Conservation (phyloP, 768 basidiomycete genomes). For the Leccinum subtestaceum region DNA sequence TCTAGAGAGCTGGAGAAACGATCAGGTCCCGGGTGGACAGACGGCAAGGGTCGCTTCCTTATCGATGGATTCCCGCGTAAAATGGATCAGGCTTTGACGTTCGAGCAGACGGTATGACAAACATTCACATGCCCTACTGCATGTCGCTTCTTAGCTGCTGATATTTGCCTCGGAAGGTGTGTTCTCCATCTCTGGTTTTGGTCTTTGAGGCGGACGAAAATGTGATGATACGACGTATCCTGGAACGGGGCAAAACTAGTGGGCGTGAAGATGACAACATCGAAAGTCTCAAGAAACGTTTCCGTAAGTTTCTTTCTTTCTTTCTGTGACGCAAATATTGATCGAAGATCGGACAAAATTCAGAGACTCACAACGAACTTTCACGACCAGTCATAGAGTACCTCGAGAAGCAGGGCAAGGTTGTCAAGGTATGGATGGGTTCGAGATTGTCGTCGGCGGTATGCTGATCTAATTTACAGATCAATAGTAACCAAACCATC, state of each 20-base stretch:
- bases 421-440: conserved; percentile 60
- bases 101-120: conserved; percentile 72
- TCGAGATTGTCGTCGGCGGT: background rate
- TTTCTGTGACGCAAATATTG: background rate
- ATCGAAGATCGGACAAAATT: background rate
- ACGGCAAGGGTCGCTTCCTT: conserved; percentile 81
- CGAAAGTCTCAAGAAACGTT: conserved; percentile 96
- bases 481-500: conserved; percentile 64
- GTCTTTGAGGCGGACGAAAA: conserved; percentile 88
- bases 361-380: conserved; percentile 81
- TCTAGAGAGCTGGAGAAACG: conserved; percentile 47
- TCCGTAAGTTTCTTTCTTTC: conserved; percentile 51
- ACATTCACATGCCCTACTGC: background rate
- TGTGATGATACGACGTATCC: conserved; percentile 80
- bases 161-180: conserved; percentile 53
- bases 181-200: conserved; percentile 72
- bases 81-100: conserved; percentile 95
- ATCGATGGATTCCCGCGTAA: conserved; percentile 98
- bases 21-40: conserved; percentile 56
- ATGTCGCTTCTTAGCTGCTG: background rate
- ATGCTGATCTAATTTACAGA: conserved; percentile 38
- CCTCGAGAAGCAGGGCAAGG: conserved; percentile 64
- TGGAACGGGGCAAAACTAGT: conserved; percentile 89
- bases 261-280: conserved; percentile 94
- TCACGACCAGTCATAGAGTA: conserved; percentile 93